These are phyloP conservation scores for Lepiota venenata DNA, from an alignment of 768 basidiomycete species.

Conservation along the genomic window DNA sequence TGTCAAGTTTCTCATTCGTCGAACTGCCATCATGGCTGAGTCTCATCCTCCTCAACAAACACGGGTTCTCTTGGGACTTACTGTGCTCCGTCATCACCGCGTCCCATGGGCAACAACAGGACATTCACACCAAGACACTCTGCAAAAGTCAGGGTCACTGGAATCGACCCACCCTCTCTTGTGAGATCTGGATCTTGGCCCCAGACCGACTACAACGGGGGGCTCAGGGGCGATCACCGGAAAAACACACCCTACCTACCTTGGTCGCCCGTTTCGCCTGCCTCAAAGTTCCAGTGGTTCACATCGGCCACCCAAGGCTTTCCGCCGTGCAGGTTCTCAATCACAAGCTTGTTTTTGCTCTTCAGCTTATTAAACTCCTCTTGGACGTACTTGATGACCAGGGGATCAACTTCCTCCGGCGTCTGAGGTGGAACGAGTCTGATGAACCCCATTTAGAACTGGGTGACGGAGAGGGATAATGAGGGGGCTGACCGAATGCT, in stretches of 20 bases:
- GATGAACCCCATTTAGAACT: background rate
- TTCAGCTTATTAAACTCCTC: constrained; percentile 82
- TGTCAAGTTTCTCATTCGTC: constrained; percentile 94
- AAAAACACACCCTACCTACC: constrained; percentile 29
- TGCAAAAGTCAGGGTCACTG: constrained; percentile 91
- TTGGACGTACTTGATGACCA: constrained; percentile 68
- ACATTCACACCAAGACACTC: constrained; percentile 87
- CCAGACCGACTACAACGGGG: constrained; percentile 48
- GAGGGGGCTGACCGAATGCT: constrained; percentile 68
- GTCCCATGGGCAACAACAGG: constrained; percentile 86
- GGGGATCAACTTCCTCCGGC: constrained; percentile 65
- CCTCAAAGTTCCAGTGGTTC: constrained; percentile 92
- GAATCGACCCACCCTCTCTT: constrained; percentile 93
- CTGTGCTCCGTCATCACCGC: constrained; percentile 95
- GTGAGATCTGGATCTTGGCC: constrained; percentile 76
- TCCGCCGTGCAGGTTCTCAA: constrained; percentile 77
- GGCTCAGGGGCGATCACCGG: background rate
- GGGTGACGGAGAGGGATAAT: background rate
- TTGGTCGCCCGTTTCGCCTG: constrained; percentile 85
- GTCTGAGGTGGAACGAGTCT: constrained; percentile 87
- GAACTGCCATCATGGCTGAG: constrained; percentile 43
- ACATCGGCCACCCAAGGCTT: constrained; percentile 87
- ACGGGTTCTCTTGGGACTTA: constrained; percentile 33
- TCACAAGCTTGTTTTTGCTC: constrained; percentile 74
- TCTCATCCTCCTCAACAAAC: background rate